Evolutionary conservation across 176 grass and related monocot genomes (phyloP).

Genomic region (Pontederia crassipes): DNA sequence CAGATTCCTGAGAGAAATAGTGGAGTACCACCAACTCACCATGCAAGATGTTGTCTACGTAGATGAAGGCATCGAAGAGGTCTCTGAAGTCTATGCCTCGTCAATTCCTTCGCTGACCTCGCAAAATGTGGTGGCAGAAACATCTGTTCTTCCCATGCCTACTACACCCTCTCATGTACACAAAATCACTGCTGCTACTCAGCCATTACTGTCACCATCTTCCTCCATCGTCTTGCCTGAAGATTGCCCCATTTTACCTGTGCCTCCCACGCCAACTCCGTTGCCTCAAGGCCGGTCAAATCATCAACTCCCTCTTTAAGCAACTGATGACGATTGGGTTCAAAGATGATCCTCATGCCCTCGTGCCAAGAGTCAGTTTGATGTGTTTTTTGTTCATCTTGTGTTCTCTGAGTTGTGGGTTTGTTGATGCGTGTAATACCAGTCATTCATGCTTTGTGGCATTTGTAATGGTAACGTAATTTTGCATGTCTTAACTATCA

Average conservation of each 20-base stretch:
- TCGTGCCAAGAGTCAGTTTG: no score
- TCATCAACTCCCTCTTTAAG: no score
- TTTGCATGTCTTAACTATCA: no score
- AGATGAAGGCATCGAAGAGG: conserved; percentile 98
- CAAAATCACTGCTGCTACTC: conserved; percentile 11
- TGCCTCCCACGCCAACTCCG: conserved; percentile 24
- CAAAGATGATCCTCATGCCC: no score
- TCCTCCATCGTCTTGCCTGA: conserved; percentile 28
- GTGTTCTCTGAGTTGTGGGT: no score
- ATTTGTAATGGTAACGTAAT: no score
- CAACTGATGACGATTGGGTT: no score
- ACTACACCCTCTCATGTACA: conserved; percentile 4
- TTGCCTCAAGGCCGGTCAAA: not conserved
- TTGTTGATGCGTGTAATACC: no score
- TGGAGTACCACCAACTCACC: conserved; percentile 97
- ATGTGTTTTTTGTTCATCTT: no score
- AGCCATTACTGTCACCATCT: conserved; percentile 4
- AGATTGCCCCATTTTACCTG: conserved; percentile 28
- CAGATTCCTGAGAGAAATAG: conserved; percentile 92
- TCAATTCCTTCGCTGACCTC: conserved; percentile 39
- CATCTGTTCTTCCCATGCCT: conserved; percentile 1
- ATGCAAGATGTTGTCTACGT: conserved; percentile 98
- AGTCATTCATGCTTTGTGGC: no score
- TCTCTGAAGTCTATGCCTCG: conserved; percentile 79
- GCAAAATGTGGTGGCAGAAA: conserved; percentile 7